Percentiles rank a stretch among this genome's conserved stretches.
These are phyloP conservation scores for Malus asiatica DNA, from an alignment of 306 rosid species.

Conservation along the genomic window DNA sequence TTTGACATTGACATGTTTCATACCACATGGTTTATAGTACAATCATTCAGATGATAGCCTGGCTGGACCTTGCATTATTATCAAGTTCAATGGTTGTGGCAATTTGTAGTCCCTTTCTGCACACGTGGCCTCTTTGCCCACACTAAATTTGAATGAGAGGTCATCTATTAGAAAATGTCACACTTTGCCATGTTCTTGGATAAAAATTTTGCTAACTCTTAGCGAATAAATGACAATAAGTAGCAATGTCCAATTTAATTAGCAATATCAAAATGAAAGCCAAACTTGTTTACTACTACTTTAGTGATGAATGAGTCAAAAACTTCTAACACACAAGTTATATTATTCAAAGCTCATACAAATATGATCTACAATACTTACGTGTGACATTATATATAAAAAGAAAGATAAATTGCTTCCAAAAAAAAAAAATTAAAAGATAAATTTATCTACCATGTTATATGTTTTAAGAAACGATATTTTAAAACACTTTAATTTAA, in stretches of 20 bases:
- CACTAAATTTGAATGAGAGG: not conserved
- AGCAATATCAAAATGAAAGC: not conserved
- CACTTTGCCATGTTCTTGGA: no score
- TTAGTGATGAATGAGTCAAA: no score
- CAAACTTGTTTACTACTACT: constrained; percentile 1
- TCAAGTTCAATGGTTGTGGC: not conserved
- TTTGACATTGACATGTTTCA: not conserved
- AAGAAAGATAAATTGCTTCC: no score
- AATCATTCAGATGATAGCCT: not conserved
- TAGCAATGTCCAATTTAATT: not conserved
- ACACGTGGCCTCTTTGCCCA: not conserved
- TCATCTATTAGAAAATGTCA: not conserved
- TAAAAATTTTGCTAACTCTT: not conserved
- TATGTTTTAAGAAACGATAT: no score
- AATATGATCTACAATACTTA: no score
- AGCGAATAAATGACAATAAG: constrained; percentile 7
- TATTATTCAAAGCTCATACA: no score
- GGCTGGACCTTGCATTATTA: not conserved
- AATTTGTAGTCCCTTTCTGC: not conserved
- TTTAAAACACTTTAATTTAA: no score
- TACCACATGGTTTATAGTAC: not conserved
- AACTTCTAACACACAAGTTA: no score
- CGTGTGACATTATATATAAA: no score
- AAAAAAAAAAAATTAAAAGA: no score
- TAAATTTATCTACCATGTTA: no score